Base-by-base conservation (phyloP, 192 early-diverging fungal species). In the Mortierella antarctica region DNA sequence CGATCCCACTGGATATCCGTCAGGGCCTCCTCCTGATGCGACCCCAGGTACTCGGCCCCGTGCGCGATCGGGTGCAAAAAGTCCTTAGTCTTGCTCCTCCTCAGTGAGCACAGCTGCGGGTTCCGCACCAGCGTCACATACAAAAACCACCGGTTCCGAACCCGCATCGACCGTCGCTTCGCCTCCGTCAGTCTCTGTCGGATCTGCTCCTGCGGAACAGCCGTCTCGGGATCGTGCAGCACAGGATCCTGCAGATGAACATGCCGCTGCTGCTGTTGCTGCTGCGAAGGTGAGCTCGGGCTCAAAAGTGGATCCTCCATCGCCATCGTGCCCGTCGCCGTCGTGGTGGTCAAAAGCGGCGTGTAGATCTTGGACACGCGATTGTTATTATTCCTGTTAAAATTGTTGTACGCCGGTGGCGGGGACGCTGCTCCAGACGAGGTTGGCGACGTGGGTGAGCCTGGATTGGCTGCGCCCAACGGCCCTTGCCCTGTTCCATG, bases 1-100 rank as follows among this genome's bases (percentile, higher is more conserved):
- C 60, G 64, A 67, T 80, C 77, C 77, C 77, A 80, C 10, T 57
- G 70, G 40, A 80, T 67, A 72, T 80, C 77, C n/a, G 63, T 47
- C 40, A 80, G 41, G 0, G 21, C 40, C 55, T 80, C 77, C 40
- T 80, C 77, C 23, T 57, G 44, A 48, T 80, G 77, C 0, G 69
- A 67, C 2, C 63, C 65, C 15, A 58, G 4, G 52, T 66, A 64
- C 31, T 60, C 65, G 1, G 45, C 10, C 0, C 70, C 77, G 18
- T 80, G 64, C 10, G 47, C 65, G 12, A 80, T 80, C 1, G 77
- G 77, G 41, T 80, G 65, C 44, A 80, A 53, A 23, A 57, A 80
- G 50, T 80, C 77, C 20, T 67, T 45, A 0, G 56, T 61, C 15
- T 21, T 61, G 0, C 70, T 80, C 13, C 77, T 42, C 2, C 77